Conservation (phyloP, 1,284 basidiomycete genomes). For the Microbotryomycetes sp. region DNA sequence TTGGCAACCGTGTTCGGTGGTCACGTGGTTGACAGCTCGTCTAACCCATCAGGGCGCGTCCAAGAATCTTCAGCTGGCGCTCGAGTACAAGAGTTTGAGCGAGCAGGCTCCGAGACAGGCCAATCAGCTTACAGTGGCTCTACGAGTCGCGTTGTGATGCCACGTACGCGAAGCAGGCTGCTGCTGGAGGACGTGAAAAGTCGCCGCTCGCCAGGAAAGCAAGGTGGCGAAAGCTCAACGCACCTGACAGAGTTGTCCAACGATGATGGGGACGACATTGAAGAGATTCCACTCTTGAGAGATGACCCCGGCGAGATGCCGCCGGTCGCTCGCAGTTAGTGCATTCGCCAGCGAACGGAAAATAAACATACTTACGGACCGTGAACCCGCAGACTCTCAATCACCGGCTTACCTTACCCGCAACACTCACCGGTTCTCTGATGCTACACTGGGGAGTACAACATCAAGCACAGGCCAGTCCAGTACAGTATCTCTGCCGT, state of each 20-base stretch:
- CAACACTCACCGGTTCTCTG: too few relatives aligned
- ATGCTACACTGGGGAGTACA: too few relatives aligned
- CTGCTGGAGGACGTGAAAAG: conserved; percentile 56
- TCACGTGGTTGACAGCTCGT: conserved; percentile 21
- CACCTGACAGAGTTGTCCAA: conserved; percentile 10
- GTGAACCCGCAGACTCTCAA: background rate
- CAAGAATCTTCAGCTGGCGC: conserved; percentile 40
- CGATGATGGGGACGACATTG: conserved; percentile 37
- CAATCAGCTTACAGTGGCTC: background rate
- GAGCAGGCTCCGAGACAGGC: background rate
- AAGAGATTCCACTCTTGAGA: conserved; percentile 27
- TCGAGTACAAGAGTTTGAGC: background rate
- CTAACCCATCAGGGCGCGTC: background rate
- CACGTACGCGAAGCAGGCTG: conserved; percentile 51
- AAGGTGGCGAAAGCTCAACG: conserved; percentile 1
- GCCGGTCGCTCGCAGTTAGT: conserved; percentile 20
- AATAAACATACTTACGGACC: background rate
- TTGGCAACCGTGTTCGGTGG: conserved; percentile 84
- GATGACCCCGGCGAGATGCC: conserved; percentile 16
- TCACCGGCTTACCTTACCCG: conserved; percentile 2
- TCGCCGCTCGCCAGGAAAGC: conserved; percentile 18
- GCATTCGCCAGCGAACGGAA: too few relatives aligned
- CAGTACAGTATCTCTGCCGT: background rate
- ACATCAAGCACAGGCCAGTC: too few relatives aligned
- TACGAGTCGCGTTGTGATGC: conserved; percentile 46